Evolutionary conservation across 2,329 filamentous ascomycete species (phyloP).

Genomic region (Alternaria tenuissima): DNA sequence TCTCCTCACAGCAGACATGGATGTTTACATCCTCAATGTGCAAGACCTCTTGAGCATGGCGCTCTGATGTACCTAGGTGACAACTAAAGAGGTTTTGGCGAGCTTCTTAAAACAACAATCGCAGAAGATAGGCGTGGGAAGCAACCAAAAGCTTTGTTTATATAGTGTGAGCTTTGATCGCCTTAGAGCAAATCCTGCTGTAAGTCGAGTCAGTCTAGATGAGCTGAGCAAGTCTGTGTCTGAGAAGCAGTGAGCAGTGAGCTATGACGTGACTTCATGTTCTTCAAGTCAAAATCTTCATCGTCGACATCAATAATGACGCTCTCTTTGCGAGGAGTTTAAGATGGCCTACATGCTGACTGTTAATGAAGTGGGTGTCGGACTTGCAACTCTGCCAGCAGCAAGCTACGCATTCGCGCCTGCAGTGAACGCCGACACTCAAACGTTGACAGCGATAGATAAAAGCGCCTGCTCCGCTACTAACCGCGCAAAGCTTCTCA

Average conservation of each 20-base stretch:
- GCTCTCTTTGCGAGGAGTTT: not conserved
- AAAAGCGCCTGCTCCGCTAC: too few species aligned
- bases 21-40: not conserved
- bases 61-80: not conserved
- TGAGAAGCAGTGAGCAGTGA: not conserved
- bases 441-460: not conserved
- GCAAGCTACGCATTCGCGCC: not conserved
- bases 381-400: too few species aligned
- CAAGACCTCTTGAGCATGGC: not conserved
- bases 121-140: too few species aligned
- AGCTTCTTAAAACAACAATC: not conserved
- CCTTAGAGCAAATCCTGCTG: not conserved
- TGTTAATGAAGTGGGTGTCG: not conserved
- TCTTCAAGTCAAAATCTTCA: not conserved
- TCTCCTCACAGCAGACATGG: not conserved
- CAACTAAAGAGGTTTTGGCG: not conserved
- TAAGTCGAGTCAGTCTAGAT: not conserved
- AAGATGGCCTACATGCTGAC: not conserved
- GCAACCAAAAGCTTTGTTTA: not conserved
- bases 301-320: too few species aligned
- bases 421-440: not conserved
- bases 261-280: not conserved
- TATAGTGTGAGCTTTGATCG: not conserved
- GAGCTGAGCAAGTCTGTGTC: not conserved
- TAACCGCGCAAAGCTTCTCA: too few species aligned